These are phyloP conservation scores for Teratosphaeria pseudoeucalypti DNA, from an alignment of 2,329 filamentous ascomycete species.

Conservation along the genomic window DNA sequence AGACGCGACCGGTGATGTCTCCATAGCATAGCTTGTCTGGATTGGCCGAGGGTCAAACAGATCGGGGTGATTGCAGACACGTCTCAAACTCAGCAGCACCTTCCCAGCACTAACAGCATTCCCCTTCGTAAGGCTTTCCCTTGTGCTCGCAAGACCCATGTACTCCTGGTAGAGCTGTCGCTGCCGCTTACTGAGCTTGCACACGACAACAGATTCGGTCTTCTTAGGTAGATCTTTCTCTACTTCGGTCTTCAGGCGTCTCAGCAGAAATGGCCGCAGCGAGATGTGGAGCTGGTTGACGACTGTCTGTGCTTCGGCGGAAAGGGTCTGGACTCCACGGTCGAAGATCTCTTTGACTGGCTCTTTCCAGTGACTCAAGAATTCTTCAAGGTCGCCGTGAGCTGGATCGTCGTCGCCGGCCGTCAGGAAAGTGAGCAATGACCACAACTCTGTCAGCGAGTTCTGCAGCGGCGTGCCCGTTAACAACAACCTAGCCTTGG, in stretches of 20 bases:
- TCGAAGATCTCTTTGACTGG: conserved; percentile 94
- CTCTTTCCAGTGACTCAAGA: conserved; percentile 90
- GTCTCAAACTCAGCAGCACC: conserved; percentile 91
- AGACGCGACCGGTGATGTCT: conserved; percentile 56
- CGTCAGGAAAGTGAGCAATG: conserved; percentile 90
- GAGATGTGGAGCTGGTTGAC: conserved; percentile 92
- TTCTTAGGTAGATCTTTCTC: conserved; percentile 99
- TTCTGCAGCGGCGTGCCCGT: conserved; percentile 96
- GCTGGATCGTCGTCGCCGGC: conserved; percentile 69
- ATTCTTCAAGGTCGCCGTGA: conserved; percentile 90
- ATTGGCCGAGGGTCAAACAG: conserved; percentile 93
- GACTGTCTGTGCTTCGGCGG: conserved; percentile 83
- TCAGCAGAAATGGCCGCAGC: conserved; percentile 78
- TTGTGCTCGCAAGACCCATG: conserved; percentile 78
- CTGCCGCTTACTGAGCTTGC: conserved; percentile 87
- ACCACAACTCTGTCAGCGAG: conserved; percentile 94
- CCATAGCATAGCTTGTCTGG: conserved; percentile 91
- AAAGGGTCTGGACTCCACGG: conserved; percentile 85
- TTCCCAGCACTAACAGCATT: conserved; percentile 98
- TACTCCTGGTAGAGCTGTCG: conserved; percentile 95
- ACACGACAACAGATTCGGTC: conserved; percentile 94
- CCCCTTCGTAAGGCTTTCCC: conserved; percentile 77
- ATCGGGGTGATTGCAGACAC: conserved; percentile 97
- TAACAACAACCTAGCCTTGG: conserved; percentile 71
- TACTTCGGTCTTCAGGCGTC: conserved; percentile 87